Evolutionary conservation across 139 green algal species (phyloP).

Genomic region (Micractinium conductrix): DNA sequence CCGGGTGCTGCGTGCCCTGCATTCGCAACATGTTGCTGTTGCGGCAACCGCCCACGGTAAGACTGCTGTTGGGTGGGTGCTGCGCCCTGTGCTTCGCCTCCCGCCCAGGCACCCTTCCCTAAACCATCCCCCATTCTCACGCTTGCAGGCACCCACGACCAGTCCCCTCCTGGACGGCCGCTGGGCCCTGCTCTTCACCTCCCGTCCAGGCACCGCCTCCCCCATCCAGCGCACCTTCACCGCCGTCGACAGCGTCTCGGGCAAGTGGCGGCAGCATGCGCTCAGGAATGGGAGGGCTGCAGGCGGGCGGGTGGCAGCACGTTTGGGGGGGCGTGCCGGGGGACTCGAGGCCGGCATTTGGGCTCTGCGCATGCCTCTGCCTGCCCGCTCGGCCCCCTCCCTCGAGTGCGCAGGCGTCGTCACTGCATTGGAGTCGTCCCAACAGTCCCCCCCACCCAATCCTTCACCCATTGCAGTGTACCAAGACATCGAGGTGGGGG

Average conservation of each 20-base stretch:
- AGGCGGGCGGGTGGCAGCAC: background rate
- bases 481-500: slow-evolving; percentile 69
- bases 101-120: background rate
- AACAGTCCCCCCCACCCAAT: background rate
- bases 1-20: too few species aligned
- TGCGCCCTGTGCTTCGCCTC: too few species aligned
- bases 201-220: slow-evolving; percentile 69
- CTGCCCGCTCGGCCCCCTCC: too few species aligned
- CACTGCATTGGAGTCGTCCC: too few species aligned
- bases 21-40: too few species aligned
- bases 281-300: background rate
- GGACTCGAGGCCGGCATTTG: too few species aligned
- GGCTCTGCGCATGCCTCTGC: too few species aligned
- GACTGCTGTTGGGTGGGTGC: too few species aligned
- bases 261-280: background rate
- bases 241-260: slow-evolving; percentile 82
- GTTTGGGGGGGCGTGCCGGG: too few species aligned
- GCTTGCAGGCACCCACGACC: slow-evolving; percentile 57
- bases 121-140: background rate
- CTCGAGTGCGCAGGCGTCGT: too few species aligned
- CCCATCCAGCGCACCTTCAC: slow-evolving; percentile 95
- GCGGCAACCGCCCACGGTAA: too few species aligned
- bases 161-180: slow-evolving; percentile 61
- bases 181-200: slow-evolving; percentile 91
- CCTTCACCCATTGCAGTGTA: slow-evolving; percentile 59